These are phyloP conservation scores for Phytophthora podocarpi DNA, from an alignment of 352 stramenopile genomes.

Conservation along the genomic window DNA sequence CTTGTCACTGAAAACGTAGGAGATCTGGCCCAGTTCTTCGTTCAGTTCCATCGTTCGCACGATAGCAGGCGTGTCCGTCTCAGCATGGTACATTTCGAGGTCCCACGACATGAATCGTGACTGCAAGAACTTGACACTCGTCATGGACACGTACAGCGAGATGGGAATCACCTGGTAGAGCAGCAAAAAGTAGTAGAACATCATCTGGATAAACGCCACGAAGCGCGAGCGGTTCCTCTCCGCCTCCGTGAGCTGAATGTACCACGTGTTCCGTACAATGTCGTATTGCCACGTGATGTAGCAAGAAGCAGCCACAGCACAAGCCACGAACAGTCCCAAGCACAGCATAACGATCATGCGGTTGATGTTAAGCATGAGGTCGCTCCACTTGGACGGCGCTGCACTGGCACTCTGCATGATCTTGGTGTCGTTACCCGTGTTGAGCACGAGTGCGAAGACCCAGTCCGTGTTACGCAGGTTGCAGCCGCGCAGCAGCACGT, in stretches of 20 bases:
- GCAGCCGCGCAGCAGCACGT: constrained; percentile 90
- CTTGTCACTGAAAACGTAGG: constrained; percentile 92
- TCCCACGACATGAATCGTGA: constrained; percentile 89
- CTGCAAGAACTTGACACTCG: constrained; percentile 90
- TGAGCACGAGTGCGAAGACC: constrained; percentile 87
- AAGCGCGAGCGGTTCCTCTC: constrained; percentile 48
- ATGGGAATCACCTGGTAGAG: constrained; percentile 94
- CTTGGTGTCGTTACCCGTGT: constrained; percentile 92
- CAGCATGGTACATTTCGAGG: constrained; percentile 90
- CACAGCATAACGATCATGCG: constrained; percentile 83
- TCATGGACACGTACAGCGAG: constrained; percentile 94
- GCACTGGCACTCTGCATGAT: constrained; percentile 88
- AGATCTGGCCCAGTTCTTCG: constrained; percentile 92
- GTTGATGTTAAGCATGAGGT: constrained; percentile 83
- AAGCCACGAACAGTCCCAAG: constrained; percentile 66
- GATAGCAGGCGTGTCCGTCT: constrained; percentile 90
- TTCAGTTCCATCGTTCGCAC: constrained; percentile 90
- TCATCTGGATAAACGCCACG: constrained; percentile 83
- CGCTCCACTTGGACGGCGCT: constrained; percentile 84
- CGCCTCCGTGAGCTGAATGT: constrained; percentile 54
- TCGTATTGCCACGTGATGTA: constrained; percentile 83
- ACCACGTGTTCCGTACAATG: constrained; percentile 76
- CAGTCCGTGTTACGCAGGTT: constrained; percentile 90
- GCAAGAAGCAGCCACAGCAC: constrained; percentile 66
- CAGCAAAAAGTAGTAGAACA: constrained; percentile 93